Base-by-base conservation (phyloP, 2,329 filamentous ascomycete genomes). In the Arthrobotrys sinensis region DNA sequence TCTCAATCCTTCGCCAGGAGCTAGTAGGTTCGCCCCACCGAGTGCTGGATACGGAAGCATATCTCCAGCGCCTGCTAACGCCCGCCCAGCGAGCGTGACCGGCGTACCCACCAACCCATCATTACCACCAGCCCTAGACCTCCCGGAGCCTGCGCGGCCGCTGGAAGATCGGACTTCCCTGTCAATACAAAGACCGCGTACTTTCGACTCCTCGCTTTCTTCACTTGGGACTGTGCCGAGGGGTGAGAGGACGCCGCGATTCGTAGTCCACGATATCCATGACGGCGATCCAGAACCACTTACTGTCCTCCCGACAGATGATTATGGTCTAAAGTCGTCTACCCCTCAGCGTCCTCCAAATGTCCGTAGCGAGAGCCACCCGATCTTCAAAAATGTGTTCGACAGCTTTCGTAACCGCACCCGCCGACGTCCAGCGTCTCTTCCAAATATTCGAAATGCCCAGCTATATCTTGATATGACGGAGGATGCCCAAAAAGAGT, bases 401-500 rank as follows among this genome's bases (percentile, higher is more conserved):
- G 67, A 64, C 11, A 78, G 12, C 43, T 38, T 85, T 34, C 84
- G 81, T 81, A 85, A 69, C 83, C 85, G 84, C 80, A 85, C 52
- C 80, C 46, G 43, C 12, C 87, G 82, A 83, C 87, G 62, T 84
- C 55, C 55, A 19, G 85, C 24, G 82, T 88, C 28, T 81, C 86
- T 83, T 80, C 85, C 84, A 1, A 84, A 83, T 10, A 85, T 83
- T 34, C 83, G 83, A 64, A 43, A 67, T 7, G 62, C 78, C 4
- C 87, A 88, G 80, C 85, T 88, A 3, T 87, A 88, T 14, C 84
- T 89, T 4, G 88, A 89, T 71, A 86, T 87, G 1, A 87, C 96
- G 2, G 91, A 92, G 52, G 87, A 90, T 71, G 88, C 90, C 16
- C 91, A 97, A 83, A 88, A 88, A n/a, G 93, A 97, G 12, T 98